Evolutionary conservation across 768 basidiomycete species (phyloP), one percentile per base, ranked within the genome.

Genomic region (Mycena indigotica): DNA sequence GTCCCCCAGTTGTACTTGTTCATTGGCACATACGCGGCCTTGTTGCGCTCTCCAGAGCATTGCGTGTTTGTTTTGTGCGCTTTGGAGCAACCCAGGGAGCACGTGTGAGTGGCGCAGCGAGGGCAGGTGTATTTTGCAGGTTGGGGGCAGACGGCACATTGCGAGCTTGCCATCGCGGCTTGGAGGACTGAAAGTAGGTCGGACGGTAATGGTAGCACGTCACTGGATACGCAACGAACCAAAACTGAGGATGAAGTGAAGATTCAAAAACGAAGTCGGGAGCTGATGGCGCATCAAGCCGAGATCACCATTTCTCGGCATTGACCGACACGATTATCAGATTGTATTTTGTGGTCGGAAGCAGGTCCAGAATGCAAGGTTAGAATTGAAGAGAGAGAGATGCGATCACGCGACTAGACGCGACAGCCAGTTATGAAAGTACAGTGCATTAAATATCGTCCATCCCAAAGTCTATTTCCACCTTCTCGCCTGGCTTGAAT

Each of bases 401-500:
- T n/a, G n/a, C n/a, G n/a, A n/a, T n/a, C n/a, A n/a, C n/a, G n/a
- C n/a, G n/a, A n/a, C n/a, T n/a, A n/a, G n/a, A n/a, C n/a, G n/a
- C n/a, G n/a, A n/a, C n/a, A n/a, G n/a, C n/a, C n/a, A n/a, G n/a
- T n/a, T n/a, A n/a, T n/a, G n/a, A n/a, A n/a, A n/a, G n/a, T n/a
- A n/a, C n/a, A n/a, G n/a, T n/a, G n/a, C n/a, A n/a, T 77, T 73
- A 96, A 60, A 95, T 84, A 72, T 97, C 94, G 71, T 95, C 94
- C 87, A 91, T 91, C 50, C 82, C 84, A 59, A 95, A 81, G 68
- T 89, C 84, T 58, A 95, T 91, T 78, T 93, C 88, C 25, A 99
- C 94, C 77, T 98, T 96, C 78, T 98, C 94, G 55, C 97, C 97
- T 2, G 97, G 96, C 72, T 96, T 91, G 79, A 99, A 98, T 13